These are phyloP conservation scores for Sporothrix dimorphospora DNA, from an alignment of 2,329 filamentous ascomycete species.

Conservation along the genomic window DNA sequence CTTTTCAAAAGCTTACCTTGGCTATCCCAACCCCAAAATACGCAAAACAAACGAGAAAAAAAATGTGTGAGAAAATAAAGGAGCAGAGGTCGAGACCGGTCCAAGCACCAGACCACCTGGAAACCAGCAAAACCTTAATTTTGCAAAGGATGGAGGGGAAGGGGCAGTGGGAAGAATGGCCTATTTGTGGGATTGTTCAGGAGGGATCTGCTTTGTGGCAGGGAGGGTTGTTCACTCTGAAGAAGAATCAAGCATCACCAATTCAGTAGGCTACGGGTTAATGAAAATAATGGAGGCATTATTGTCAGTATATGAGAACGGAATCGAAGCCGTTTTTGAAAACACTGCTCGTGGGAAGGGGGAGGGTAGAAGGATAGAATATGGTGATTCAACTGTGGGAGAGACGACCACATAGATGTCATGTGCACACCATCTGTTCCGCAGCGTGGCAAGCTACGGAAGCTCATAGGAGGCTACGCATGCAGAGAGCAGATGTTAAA, in stretches of 20 bases:
- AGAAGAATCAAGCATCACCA: no score
- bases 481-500: not conserved
- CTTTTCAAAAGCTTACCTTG: conserved; percentile 3
- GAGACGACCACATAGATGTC: not conserved
- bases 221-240: no score
- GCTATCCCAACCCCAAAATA: not conserved
- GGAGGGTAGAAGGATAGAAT: no score
- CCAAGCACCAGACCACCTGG: not conserved
- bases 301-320: no score
- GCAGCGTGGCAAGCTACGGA: not conserved
- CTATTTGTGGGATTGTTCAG: not conserved
- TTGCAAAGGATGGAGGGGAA: not conserved
- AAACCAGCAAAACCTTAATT: not conserved
- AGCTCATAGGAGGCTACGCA: not conserved
- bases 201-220: not conserved
- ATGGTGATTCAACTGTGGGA: no score
- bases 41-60: no score
- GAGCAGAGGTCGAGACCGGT: conserved; percentile 1
- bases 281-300: no score
- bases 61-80: not conserved
- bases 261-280: no score
- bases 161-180: not conserved
- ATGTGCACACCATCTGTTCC: not conserved
- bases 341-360: no score
- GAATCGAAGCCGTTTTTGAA: no score